Evolutionary conservation across 768 basidiomycete species (phyloP).

Genomic region (Auricularia heimuer): DNA sequence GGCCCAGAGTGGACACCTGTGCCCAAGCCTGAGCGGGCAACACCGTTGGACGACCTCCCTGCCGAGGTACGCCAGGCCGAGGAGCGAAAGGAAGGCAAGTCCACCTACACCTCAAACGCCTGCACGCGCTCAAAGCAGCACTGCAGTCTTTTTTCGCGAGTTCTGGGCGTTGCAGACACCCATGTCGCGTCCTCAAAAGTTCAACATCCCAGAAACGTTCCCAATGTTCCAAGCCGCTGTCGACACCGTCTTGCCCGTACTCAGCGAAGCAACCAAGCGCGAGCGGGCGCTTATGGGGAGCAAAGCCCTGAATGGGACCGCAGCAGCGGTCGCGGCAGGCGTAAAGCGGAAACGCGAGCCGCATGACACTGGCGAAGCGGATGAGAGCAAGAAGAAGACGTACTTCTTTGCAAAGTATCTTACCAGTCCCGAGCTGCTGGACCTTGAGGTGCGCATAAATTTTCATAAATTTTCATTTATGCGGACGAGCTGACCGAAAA

Average conservation of each 20-base stretch:
- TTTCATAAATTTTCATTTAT: not conserved
- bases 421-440: conserved; percentile 77
- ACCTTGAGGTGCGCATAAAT: conserved; percentile 58
- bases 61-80: conserved; percentile 12
- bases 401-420: conserved; percentile 94
- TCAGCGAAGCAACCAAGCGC: conserved; percentile 79
- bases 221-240: conserved; percentile 60
- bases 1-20: conserved; percentile 61
- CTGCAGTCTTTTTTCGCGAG: conserved; percentile 65
- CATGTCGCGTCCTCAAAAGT: conserved; percentile 72
- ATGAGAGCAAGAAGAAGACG: conserved; percentile 39
- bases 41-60: conserved; percentile 14
- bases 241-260: conserved; percentile 61
- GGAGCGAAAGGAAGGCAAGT: conserved; percentile 55
- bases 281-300: conserved; percentile 85
- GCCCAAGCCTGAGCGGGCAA: conserved; percentile 13
- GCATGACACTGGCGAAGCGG: conserved; percentile 37
- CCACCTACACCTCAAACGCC: not conserved
- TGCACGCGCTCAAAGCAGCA: not conserved
- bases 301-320: conserved; percentile 30
- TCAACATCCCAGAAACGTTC: conserved; percentile 48
- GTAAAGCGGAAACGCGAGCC: conserved; percentile 61
- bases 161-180: conserved; percentile 86
- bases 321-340: conserved; percentile 18
- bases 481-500: conserved; percentile 1